These are phyloP conservation scores for Rhodocollybia butyracea DNA, from an alignment of 768 basidiomycete species.

Conservation along the genomic window DNA sequence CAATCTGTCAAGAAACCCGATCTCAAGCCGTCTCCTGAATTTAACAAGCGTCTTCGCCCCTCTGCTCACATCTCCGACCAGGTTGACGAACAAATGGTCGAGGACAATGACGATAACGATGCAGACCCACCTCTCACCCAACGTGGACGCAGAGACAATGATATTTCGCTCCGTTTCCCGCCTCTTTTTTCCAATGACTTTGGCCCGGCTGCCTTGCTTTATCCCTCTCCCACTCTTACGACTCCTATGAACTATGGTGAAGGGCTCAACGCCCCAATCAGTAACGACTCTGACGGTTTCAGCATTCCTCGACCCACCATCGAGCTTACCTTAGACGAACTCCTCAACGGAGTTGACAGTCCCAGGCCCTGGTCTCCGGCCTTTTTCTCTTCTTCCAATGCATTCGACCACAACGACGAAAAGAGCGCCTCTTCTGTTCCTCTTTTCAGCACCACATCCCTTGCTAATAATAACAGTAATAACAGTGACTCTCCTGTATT, in stretches of 20 bases:
- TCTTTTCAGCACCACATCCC: not conserved
- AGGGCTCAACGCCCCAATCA: slow-evolving; percentile 40
- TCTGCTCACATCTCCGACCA: slow-evolving; percentile 32
- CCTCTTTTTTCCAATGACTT: slow-evolving; percentile 73
- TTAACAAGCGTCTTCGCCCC: slow-evolving; percentile 45
- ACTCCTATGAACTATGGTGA: slow-evolving; percentile 76
- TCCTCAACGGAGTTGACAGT: slow-evolving; percentile 52
- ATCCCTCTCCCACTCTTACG: slow-evolving; percentile 63
- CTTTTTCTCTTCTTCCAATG: not conserved
- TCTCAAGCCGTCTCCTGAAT: slow-evolving; percentile 61
- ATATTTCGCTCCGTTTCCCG: slow-evolving; percentile 53
- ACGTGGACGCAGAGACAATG: slow-evolving; percentile 24
- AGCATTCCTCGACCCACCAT: slow-evolving; percentile 76
- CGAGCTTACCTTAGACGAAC: slow-evolving; percentile 82
- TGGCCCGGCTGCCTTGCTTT: slow-evolving; percentile 73
- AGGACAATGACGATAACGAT: slow-evolving; percentile 27
- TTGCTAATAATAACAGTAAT: not conserved
- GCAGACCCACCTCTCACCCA: slow-evolving; percentile 36
- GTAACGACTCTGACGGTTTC: slow-evolving; percentile 40
- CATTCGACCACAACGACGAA: slow-evolving; percentile 10
- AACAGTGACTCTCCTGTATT: not conserved
- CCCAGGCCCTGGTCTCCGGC: slow-evolving; percentile 20
- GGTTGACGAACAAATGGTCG: slow-evolving; percentile 15
- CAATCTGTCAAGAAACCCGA: slow-evolving; percentile 59
- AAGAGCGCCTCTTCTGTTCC: not conserved